Evolutionary conservation across 768 basidiomycete genomes (phyloP).

Genomic region (Harrya chromipes): DNA sequence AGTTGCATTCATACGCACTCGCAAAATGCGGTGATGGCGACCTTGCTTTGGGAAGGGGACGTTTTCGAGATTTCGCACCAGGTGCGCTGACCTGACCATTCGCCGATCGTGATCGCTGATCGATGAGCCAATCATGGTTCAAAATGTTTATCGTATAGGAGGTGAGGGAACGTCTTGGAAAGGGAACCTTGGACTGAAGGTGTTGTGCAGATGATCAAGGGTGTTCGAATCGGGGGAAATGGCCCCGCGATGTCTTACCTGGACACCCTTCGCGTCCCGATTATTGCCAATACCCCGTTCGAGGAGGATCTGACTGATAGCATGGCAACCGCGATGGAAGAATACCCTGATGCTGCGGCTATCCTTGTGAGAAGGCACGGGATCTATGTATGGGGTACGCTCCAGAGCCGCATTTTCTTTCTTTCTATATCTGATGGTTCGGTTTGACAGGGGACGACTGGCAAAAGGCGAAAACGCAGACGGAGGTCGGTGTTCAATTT

Average conservation of each 20-base stretch:
- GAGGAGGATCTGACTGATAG: constrained; percentile 88
- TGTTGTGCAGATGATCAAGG: constrained; percentile 82
- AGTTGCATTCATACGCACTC: constrained; percentile 92
- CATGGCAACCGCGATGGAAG: constrained; percentile 82
- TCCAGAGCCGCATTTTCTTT: background rate
- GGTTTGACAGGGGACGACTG: constrained; percentile 55
- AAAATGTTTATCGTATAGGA: constrained; percentile 33
- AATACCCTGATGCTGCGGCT: constrained; percentile 75
- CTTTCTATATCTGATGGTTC: constrained; percentile 7
- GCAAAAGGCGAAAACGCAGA: constrained; percentile 88
- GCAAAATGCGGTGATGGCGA: constrained; percentile 87
- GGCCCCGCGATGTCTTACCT: constrained; percentile 77
- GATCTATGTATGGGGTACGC: constrained; percentile 81
- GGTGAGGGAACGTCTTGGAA: constrained; percentile 21
- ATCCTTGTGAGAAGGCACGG: constrained; percentile 78
- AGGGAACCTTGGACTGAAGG: background rate
- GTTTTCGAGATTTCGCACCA: constrained; percentile 83
- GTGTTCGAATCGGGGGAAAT: constrained; percentile 73
- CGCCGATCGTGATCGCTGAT: constrained; percentile 1
- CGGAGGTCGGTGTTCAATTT: constrained; percentile 51
- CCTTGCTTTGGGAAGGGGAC: constrained; percentile 67
- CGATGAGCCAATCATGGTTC: background rate
- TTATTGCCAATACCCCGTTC: constrained; percentile 88
- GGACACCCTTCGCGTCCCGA: constrained; percentile 81
- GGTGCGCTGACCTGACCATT: constrained; percentile 32